Percentiles rank a stretch among this genome's conserved stretches.
Evolutionary conservation across 148 eudicot genomes (phyloP).

Genomic region (Diospyros lotus): DNA sequence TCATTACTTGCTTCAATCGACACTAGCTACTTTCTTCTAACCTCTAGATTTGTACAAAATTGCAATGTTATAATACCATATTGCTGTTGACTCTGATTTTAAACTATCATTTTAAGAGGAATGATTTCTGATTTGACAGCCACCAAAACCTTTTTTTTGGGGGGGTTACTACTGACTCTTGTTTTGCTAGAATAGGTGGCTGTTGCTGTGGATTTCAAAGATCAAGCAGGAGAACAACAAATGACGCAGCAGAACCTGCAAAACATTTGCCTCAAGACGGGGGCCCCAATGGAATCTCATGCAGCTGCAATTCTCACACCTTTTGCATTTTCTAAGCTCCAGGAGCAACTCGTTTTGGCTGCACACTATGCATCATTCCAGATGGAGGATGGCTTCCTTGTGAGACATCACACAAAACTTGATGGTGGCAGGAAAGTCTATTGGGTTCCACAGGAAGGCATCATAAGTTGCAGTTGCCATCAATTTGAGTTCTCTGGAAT

Average conservation of each 20-base stretch:
- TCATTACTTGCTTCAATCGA: not conserved
- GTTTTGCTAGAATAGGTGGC: conserved; percentile 52
- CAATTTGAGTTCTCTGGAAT: conserved; percentile 85
- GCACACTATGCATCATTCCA: conserved; percentile 92
- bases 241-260: conserved; percentile 92
- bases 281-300: conserved; percentile 96
- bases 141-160: not conserved
- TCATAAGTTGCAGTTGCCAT: conserved; percentile 73
- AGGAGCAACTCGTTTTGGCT: conserved; percentile 82
- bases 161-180: not conserved
- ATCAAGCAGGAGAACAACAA: conserved; percentile 93
- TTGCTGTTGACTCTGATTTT: no score
- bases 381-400: conserved; percentile 67
- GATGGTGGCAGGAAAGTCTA: conserved; percentile 90
- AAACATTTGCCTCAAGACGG: conserved; percentile 86
- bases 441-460: conserved; percentile 76
- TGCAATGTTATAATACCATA: no score
- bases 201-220: conserved; percentile 79
- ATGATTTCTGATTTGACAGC: no score
- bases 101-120: no score
- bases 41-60: no score
- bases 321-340: conserved; percentile 87
- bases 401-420: conserved; percentile 74
- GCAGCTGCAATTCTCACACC: conserved; percentile 84
- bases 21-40: no score